Evolutionary conservation across 2,329 filamentous ascomycete genomes (phyloP).

Genomic region (Penicillium brasilianum): DNA sequence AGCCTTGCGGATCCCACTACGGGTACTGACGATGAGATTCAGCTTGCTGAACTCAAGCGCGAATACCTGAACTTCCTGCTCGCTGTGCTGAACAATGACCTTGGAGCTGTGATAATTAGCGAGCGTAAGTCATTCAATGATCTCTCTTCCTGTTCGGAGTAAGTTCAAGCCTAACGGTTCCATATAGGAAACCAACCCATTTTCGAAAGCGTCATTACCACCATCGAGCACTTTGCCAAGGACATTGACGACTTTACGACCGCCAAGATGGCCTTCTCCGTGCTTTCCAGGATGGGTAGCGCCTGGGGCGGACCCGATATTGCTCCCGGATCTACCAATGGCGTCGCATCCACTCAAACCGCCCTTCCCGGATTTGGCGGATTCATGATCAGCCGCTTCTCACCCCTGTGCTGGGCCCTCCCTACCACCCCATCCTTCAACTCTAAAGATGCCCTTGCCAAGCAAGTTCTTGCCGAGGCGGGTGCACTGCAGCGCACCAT

Average conservation of each 20-base stretch:
- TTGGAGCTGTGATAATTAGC: constrained; percentile 87
- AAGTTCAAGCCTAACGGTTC: neutral
- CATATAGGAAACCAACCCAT: constrained; percentile 80
- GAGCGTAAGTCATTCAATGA: constrained; percentile 56
- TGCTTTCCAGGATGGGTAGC: constrained; percentile 80
- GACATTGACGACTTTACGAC: constrained; percentile 71
- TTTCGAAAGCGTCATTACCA: constrained; percentile 85
- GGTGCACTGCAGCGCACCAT: constrained; percentile 86
- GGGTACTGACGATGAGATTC: constrained; percentile 95
- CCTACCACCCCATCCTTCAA: constrained; percentile 79
- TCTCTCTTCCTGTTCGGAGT: neutral
- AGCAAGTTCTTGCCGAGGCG: constrained; percentile 86
- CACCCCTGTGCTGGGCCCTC: constrained; percentile 87
- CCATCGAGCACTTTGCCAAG: constrained; percentile 81
- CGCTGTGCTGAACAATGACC: constrained; percentile 86
- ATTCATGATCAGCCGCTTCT: constrained; percentile 89
- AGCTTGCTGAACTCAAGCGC: constrained; percentile 84
- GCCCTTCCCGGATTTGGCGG: constrained; percentile 83
- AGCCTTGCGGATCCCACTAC: constrained; percentile 81
- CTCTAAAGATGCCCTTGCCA: constrained; percentile 83
- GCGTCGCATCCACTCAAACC: constrained; percentile 44
- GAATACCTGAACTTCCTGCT: constrained; percentile 96
- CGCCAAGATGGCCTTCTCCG: constrained; percentile 77
- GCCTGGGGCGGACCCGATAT: constrained; percentile 90
- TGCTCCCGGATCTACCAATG: constrained; percentile 48